Conservation (phyloP, 768 basidiomycete genomes). For the Amanita exitialis region DNA sequence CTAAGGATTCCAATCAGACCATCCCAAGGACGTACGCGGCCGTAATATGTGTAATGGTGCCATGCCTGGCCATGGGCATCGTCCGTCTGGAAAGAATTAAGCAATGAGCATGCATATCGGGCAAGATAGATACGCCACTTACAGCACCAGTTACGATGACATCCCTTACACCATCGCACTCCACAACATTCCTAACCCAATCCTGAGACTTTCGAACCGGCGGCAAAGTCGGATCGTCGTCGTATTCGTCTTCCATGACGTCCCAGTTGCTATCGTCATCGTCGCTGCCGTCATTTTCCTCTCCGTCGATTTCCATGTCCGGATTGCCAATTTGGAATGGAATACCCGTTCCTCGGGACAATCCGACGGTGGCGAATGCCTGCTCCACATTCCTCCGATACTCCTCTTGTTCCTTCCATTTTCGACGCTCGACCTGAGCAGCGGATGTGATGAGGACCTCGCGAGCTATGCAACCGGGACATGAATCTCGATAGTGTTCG, state of each 20-base stretch:
- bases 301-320: slow-evolving; percentile 15
- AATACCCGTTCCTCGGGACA: slow-evolving; percentile 3
- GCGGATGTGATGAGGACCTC: neutral
- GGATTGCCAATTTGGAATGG: slow-evolving; percentile 14
- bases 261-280: slow-evolving; percentile 16
- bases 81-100: slow-evolving; percentile 31
- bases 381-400: slow-evolving; percentile 1
- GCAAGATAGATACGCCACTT: slow-evolving; percentile 11
- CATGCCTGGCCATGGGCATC: slow-evolving; percentile 34
- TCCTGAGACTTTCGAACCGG: slow-evolving; percentile 13
- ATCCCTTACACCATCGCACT: slow-evolving; percentile 49
- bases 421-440: neutral
- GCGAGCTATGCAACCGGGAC: neutral
- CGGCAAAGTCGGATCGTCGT: slow-evolving; percentile 4
- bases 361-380: slow-evolving; percentile 5
- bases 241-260: slow-evolving; percentile 16
- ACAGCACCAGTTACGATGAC: slow-evolving; percentile 55
- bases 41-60: slow-evolving; percentile 37
- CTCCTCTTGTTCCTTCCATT: slow-evolving; percentile 7
- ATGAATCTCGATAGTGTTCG: slow-evolving; percentile 4
- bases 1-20: slow-evolving; percentile 46
- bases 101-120: neutral
- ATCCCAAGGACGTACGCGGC: slow-evolving; percentile 49
- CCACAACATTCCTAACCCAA: slow-evolving; percentile 12
- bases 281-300: slow-evolving; percentile 9